Evolutionary conservation across 2,329 filamentous ascomycete species (phyloP), one percentile per base, ranked within the genome.

Genomic region (Cladosporium sp.): DNA sequence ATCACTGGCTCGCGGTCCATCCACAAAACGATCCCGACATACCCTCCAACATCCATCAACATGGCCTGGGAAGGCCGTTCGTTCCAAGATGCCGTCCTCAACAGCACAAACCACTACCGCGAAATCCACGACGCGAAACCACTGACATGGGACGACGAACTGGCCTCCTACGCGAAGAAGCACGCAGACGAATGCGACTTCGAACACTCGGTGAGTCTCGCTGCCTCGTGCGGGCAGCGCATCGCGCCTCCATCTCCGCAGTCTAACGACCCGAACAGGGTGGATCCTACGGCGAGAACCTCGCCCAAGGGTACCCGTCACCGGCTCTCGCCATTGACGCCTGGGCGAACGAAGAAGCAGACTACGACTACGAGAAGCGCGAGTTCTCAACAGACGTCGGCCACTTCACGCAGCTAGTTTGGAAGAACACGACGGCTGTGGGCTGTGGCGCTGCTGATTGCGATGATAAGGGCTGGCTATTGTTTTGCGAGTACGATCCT

Each of bases 401-500:
- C 19, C 63, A 66, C 47, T 66, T 59, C 52, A 66, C 62, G n/a
- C 63, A 66, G 53, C 57, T 66, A 45, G 62, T 64, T 38, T 66
- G 63, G 63, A 52, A 59, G 40, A 57, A 57, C 20, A 64, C 62
- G 4, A 64, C 61, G 3, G 40, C 53, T 8, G 61, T 64, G 22
- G 63, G 62, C 7, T 65, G 63, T 45, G 62, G 57, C 0, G 50
- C 57, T 13, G 55, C 58, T 2, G 38, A 59, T 4, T 65, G 62
- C 50, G 59, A 56, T 15, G 57, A 56, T 11, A 42, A 59, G 3
- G 63, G 63, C 9, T 58, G 55, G 50, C 60, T 48, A 25, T 35
- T 67, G 19, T 66, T 71, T 1, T 72, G 69, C 58, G 67, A 70
- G 53, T 71, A 71, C 51, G 57, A 54, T 43, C 69, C 69, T 4